Evolutionary conservation across 225 moss, liverwort and hornwort genomes (phyloP), one percentile per base, ranked within the genome.

Genomic region (Straminergon stramineum): DNA sequence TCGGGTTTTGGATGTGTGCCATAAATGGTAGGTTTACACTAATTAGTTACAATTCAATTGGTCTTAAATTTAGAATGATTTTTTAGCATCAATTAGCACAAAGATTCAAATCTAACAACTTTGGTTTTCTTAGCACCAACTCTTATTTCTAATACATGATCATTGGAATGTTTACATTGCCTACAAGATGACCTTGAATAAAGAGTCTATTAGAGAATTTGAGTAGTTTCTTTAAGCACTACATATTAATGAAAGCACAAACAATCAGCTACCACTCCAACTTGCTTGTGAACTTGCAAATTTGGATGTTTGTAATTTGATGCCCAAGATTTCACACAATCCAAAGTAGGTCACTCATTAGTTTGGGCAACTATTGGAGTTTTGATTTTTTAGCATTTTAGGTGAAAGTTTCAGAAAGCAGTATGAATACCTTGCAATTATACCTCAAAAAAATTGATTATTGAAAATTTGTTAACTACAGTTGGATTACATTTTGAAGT

Each of bases 301-400:
- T 48, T 0, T 48, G 3, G 48, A 2, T 31, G 11, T 48, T 48
- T 28, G 2, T 2, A 74, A 43, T 17, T 27, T 30, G 3, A 2
- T 0, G 2, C 6, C 17, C 6, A 6, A 74, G 45, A 30, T 74
- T 45, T 74, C 6, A 74, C 0, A 0, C 30, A 2, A 30, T 74
- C 5, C 6, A 45, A 74, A 45, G 45, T 74, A 74, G 45, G 16
- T 45, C 0, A 1, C 1, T 45, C 28, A 28, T 17, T 45, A 30
- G 17, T 39, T 2, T 70, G 0, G 23, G 13, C 13, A 39, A 13
- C 0, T 7, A 2, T 1, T 69, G 2, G 0, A 28, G 1, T 11
- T 74, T 48, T 7, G 11, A 48, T 0, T 6, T 75, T 43, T 48
- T 18, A 7, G 2, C 11, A 18, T 6, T 75, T 48, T 43, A 31